A percentile compares a stretch with the other conserved stretches of the same genome.
Evolutionary conservation across 306 rosid species (phyloP).

Genomic region (Prunus campanulata): DNA sequence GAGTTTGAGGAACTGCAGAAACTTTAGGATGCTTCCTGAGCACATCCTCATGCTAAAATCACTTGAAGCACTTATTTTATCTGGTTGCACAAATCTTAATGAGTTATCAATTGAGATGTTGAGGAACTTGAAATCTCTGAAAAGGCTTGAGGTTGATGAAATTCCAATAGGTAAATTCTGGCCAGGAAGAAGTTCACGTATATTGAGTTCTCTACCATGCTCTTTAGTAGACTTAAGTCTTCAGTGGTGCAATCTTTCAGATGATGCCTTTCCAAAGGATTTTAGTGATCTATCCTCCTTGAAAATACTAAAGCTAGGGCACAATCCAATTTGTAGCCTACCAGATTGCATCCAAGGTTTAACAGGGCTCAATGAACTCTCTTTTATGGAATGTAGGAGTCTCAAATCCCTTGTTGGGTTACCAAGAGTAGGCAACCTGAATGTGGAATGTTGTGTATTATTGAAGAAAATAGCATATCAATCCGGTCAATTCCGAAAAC

Average conservation of each 20-base stretch:
- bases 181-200: not conserved
- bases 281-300: not conserved
- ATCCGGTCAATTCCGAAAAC: not conserved
- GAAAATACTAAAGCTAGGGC: not conserved
- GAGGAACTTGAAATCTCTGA: not conserved
- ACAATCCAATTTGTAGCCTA: not conserved
- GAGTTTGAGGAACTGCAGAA: conserved; percentile 2
- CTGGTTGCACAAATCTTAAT: not conserved
- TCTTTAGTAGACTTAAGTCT: not conserved
- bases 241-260: not conserved
- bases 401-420: not conserved
- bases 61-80: not conserved
- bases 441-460: fast-evolving
- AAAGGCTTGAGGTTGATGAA: not conserved
- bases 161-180: not conserved
- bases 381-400: fast-evolving
- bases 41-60: not conserved
- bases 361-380: not conserved
- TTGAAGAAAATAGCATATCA: not conserved
- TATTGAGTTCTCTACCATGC: not conserved
- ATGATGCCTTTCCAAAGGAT: not conserved
- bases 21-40: not conserved
- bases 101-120: not conserved
- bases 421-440: not conserved
- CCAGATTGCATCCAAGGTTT: not conserved